phyloP scores from a whole-genome alignment of 345 rosid species.

The Erucastrum elatum region DNA sequence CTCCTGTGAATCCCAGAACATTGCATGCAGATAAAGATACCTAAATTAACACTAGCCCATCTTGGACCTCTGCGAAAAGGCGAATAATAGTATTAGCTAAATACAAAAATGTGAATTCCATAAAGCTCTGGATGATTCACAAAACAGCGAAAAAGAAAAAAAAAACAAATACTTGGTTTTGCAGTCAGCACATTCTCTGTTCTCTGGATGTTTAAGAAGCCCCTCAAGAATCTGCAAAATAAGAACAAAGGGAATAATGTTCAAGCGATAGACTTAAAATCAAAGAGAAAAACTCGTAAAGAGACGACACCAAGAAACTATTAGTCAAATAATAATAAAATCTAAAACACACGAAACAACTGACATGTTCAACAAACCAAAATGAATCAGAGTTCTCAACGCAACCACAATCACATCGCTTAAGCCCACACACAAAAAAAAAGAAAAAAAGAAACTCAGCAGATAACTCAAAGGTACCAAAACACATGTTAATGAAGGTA shows the following conservation, averaged over 20 bases:
- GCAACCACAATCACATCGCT: background rate
- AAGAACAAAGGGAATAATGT: conserved; percentile 1
- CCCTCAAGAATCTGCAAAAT: conserved; percentile 81
- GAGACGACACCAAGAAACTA: background rate
- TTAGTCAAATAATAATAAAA: background rate
- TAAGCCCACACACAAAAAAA: no score
- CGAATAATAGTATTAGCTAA: conserved; percentile 34
- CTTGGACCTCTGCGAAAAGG: conserved; percentile 79
- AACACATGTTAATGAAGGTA: no score
- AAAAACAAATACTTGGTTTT: conserved; percentile 70
- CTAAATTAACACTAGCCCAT: conserved; percentile 99
- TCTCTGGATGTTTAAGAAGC: conserved; percentile 89
- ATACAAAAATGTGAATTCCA: background rate
- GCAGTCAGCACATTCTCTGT: conserved; percentile 98
- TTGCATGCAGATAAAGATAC: conserved; percentile 97
- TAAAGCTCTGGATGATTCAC: conserved; percentile 10
- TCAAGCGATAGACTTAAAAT: background rate
- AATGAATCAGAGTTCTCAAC: background rate
- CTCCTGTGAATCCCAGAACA: conserved; percentile 97
- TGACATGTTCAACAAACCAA: conserved; percentile 19
- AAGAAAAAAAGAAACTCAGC: no score
- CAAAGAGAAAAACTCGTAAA: background rate
- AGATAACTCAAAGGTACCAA: no score
- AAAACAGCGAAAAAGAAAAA: background rate
- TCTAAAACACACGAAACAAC: background rate